Evolutionary conservation across 179 eudicot species (phyloP).

Genomic region (Amaranthus tricolor): DNA sequence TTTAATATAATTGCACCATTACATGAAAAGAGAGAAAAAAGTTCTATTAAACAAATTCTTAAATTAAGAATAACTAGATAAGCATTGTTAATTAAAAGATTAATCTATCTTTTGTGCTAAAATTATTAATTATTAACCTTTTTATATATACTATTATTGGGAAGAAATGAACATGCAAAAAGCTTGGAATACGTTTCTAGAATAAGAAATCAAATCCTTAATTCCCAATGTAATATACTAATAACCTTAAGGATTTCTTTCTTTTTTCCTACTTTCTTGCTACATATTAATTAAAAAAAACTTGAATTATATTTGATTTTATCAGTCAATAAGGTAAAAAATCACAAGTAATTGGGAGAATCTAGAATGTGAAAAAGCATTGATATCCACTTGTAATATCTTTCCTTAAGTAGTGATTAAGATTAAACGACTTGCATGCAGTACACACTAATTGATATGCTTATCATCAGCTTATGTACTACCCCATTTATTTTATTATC

Average conservation of each 20-base stretch:
- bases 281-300: background rate
- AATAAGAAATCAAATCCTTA: background rate
- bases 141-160: background rate
- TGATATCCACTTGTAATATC: background rate
- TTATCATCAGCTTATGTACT: no score
- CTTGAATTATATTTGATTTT: background rate
- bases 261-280: background rate
- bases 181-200: background rate
- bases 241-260: background rate
- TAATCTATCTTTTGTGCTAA: background rate
- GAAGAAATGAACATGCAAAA: background rate
- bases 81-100: background rate
- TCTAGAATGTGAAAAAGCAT: slow-evolving; percentile 8
- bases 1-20: no score
- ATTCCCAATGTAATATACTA: slow-evolving; percentile 3
- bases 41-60: background rate
- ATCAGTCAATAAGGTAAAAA: background rate
- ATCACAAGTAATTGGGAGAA: background rate
- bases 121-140: background rate
- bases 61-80: no score
- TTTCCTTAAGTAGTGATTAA: background rate
- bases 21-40: no score
- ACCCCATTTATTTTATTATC: no score
- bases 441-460: background rate
- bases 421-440: background rate